phyloP scores from a whole-genome alignment of 2,329 filamentous ascomycete genomes.

The Amesomyces nigricolor region DNA sequence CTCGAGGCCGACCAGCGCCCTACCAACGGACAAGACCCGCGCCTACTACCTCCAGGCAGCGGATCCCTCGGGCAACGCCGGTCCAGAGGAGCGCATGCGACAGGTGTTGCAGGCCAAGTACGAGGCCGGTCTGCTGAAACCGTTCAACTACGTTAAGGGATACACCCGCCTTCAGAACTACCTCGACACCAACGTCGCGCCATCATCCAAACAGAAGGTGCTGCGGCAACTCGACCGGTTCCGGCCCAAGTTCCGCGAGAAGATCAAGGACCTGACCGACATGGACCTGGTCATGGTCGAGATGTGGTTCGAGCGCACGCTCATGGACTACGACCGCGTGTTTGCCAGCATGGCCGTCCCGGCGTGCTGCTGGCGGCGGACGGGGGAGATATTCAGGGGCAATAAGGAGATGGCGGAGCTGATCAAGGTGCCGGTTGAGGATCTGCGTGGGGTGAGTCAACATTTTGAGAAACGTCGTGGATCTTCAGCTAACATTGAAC shows the following conservation, averaged over 20 bases:
- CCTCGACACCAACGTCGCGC: slow-evolving; percentile 82
- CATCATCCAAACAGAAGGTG: slow-evolving; percentile 82
- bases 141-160: slow-evolving; percentile 97
- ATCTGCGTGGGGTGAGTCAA: slow-evolving; percentile 73
- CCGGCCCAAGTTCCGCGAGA: slow-evolving; percentile 90
- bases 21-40: slow-evolving; percentile 64
- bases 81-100: slow-evolving; percentile 91
- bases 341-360: slow-evolving; percentile 99
- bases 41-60: slow-evolving; percentile 98
- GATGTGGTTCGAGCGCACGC: slow-evolving; percentile 96
- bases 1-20: slow-evolving; percentile 54
- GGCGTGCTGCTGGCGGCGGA: slow-evolving; percentile 93
- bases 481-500: slow-evolving; percentile 4
- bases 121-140: slow-evolving; percentile 87
- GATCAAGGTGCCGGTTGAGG: slow-evolving; percentile 87
- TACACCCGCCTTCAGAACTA: slow-evolving; percentile 87
- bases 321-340: slow-evolving; percentile 97
- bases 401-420: slow-evolving; percentile 99
- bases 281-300: slow-evolving; percentile 92
- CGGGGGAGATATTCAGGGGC: slow-evolving; percentile 92
- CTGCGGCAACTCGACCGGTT: slow-evolving; percentile 87
- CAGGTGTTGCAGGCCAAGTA: slow-evolving; percentile 92
- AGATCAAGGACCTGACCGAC: slow-evolving; percentile 86
- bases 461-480: not conserved
- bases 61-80: slow-evolving; percentile 78